These are phyloP conservation scores for Hericium coralloides DNA, from an alignment of 768 basidiomycete species.

Conservation along the genomic window DNA sequence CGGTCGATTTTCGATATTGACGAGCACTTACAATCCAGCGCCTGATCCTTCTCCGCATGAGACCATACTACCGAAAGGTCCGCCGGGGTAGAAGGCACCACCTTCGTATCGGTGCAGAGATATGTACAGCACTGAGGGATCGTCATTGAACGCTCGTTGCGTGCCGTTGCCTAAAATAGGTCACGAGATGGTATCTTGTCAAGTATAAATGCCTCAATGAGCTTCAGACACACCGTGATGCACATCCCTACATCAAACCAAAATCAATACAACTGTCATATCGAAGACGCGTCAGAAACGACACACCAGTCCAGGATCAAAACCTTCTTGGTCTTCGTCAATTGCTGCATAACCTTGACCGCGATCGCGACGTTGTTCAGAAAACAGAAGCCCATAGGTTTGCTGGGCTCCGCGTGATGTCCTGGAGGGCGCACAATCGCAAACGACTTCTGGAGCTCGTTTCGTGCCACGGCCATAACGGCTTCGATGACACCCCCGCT, in stretches of 20 bases:
- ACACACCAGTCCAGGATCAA: conserved; percentile 93
- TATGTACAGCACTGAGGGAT: conserved; percentile 85
- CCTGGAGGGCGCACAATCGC: conserved; percentile 97
- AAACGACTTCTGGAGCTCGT: conserved; percentile 76
- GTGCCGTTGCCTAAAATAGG: conserved; percentile 79
- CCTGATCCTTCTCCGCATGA: conserved; percentile 82
- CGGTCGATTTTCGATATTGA: not conserved
- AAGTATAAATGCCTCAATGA: not conserved
- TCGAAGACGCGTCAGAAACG: not conserved
- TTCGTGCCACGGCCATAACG: conserved; percentile 73
- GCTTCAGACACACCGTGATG: conserved; percentile 63
- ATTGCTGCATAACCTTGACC: conserved; percentile 66
- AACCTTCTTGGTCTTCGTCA: conserved; percentile 65
- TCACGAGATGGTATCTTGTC: too few relatives aligned
- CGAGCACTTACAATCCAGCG: conserved; percentile 64
- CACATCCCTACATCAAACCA: conserved; percentile 61
- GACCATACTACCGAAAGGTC: conserved; percentile 79
- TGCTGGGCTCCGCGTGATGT: conserved; percentile 96
- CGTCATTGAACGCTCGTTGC: conserved; percentile 91
- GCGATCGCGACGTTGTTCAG: conserved; percentile 98
- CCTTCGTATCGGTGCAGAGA: conserved; percentile 93
- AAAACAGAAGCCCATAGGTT: conserved; percentile 99
- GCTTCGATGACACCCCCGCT: conserved; percentile 95
- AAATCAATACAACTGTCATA: not conserved
- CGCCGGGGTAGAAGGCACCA: conserved; percentile 88